Conservation (phyloP, 2,329 filamentous ascomycete species). For the Monilinia aucupariae region DNA sequence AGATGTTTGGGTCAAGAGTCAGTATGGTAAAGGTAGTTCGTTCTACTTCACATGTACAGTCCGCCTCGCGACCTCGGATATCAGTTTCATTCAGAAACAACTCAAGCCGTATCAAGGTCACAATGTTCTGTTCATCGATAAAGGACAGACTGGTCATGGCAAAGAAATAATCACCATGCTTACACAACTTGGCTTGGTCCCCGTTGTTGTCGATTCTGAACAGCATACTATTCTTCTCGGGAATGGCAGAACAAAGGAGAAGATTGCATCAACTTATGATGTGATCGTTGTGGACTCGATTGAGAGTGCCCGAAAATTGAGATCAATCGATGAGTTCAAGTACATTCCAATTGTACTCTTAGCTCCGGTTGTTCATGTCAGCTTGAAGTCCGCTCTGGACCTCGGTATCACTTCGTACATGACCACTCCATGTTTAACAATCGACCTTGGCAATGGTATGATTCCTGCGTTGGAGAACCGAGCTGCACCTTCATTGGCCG, state of each 20-base stretch:
- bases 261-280: conserved; percentile 59
- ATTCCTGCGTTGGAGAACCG: conserved; percentile 91
- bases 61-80: conserved; percentile 73
- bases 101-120: conserved; percentile 88
- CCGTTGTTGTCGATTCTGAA: conserved; percentile 78
- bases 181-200: conserved; percentile 69
- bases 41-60: conserved; percentile 97
- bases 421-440: conserved; percentile 91
- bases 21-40: conserved; percentile 83
- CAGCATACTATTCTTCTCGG: conserved; percentile 52
- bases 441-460: conserved; percentile 93
- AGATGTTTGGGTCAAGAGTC: conserved; percentile 91
- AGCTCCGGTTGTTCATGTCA: conserved; percentile 83
- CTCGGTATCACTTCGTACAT: conserved; percentile 98
- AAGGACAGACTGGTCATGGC: conserved; percentile 73
- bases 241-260: conserved; percentile 44
- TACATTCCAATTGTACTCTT: conserved; percentile 94
- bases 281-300: conserved; percentile 95
- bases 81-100: conserved; percentile 73
- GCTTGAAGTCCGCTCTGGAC: conserved; percentile 86
- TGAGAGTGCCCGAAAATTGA: conserved; percentile 77
- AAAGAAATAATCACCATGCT: conserved; percentile 75
- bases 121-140: conserved; percentile 90
- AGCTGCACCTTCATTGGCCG: conserved; percentile 82
- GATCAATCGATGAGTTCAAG: conserved; percentile 91